phyloP scores from a whole-genome alignment of 2,329 filamentous ascomycete genomes.

The Triangularia verruculosa region DNA sequence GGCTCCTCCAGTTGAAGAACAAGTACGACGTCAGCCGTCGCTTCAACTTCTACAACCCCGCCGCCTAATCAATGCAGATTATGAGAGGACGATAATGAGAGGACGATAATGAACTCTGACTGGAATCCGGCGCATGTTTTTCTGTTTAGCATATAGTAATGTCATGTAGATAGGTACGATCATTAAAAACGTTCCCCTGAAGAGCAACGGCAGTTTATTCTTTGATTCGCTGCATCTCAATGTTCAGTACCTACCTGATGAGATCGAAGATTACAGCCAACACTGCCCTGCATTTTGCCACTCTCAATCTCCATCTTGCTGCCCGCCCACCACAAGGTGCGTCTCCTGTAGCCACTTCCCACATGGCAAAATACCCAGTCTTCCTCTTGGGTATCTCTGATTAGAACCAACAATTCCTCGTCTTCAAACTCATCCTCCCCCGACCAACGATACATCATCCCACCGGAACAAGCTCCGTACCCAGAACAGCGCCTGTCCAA shows the following conservation, averaged over 20 bases:
- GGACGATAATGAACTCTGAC: neutral
- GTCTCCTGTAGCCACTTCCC: neutral
- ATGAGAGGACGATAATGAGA: neutral
- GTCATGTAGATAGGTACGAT: too few relatives aligned
- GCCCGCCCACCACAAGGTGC: neutral
- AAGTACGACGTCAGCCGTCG: constrained; percentile 47
- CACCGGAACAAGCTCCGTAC: too few relatives aligned
- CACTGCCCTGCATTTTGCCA: too few relatives aligned
- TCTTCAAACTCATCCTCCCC: too few relatives aligned
- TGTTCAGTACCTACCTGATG: too few relatives aligned
- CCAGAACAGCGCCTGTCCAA: too few relatives aligned
- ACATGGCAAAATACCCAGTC: neutral
- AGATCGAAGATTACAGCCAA: too few relatives aligned
- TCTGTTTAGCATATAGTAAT: neutral
- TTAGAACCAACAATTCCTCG: too few relatives aligned
- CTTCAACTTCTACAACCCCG: constrained; percentile 46
- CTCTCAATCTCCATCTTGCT: neutral
- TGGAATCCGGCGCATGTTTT: neutral
- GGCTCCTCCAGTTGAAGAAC: constrained; percentile 44
- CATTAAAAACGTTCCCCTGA: neutral
- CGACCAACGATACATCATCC: too few relatives aligned
- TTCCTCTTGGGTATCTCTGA: too few relatives aligned
- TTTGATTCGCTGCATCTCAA: neutral
- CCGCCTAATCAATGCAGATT: neutral
- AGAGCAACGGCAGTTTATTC: neutral